phyloP scores from a whole-genome alignment of 1,284 basidiomycete species.

The Ceratobasidium sp. region DNA sequence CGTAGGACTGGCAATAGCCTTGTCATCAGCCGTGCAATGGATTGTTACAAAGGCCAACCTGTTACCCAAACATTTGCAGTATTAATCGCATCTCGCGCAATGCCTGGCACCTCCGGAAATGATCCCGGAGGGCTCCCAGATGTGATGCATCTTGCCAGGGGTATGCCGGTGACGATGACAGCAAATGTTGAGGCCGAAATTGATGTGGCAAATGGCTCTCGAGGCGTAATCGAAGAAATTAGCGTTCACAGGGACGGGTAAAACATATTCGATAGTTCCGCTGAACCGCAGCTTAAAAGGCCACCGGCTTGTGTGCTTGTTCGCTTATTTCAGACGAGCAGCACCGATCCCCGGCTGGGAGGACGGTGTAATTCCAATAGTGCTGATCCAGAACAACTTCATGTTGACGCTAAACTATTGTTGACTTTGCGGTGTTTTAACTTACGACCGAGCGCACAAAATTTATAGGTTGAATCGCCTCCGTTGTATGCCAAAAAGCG shows the following conservation, averaged over 20 bases:
- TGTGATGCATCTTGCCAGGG: not conserved
- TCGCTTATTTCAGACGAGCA: constrained; percentile 52
- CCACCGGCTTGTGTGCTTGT: no score
- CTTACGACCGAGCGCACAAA: no score
- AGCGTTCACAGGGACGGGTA: constrained; percentile 50
- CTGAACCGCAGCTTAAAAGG: constrained; percentile 55
- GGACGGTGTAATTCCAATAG: constrained; percentile 52
- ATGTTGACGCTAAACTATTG: no score
- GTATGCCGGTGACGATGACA: constrained; percentile 40
- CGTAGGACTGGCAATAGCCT: constrained; percentile 38
- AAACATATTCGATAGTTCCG: no score
- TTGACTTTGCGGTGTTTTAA: no score
- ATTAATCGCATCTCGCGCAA: no score
- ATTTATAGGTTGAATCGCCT: no score
- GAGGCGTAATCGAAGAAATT: not conserved
- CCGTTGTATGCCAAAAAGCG: no score
- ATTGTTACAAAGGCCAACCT: not conserved
- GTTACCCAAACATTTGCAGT: no score
- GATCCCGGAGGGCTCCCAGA: constrained; percentile 1
- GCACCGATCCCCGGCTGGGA: constrained; percentile 50
- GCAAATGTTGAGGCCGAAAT: constrained; percentile 44
- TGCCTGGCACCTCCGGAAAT: not conserved
- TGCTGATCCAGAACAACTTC: constrained; percentile 41
- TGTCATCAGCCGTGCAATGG: not conserved
- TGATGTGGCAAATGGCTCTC: constrained; percentile 44